These are phyloP conservation scores for Didymella keratinophila DNA, from an alignment of 2,329 filamentous ascomycete genomes.

Conservation along the genomic window DNA sequence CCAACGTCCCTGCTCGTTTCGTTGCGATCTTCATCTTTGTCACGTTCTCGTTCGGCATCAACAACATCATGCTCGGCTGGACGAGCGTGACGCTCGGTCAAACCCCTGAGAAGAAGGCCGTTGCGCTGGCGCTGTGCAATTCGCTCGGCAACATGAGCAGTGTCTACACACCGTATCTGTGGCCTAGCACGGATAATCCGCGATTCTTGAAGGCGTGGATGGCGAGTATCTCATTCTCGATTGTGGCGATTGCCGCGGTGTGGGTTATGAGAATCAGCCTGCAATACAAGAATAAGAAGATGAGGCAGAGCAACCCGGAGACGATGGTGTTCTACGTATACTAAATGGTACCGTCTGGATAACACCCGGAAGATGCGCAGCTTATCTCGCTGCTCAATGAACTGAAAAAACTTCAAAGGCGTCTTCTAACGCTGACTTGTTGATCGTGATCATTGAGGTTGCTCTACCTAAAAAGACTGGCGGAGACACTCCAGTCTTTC, in stretches of 20 bases:
- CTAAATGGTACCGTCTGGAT: neutral
- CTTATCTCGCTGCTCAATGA: too few species aligned
- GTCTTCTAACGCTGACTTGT: too few species aligned
- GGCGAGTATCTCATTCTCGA: slow-evolving; percentile 37
- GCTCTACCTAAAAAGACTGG: too few species aligned
- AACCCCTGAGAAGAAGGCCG: slow-evolving; percentile 43
- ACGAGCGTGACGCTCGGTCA: slow-evolving; percentile 37
- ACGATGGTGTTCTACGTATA: slow-evolving; percentile 15
- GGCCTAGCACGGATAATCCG: slow-evolving; percentile 36
- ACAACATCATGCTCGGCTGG: slow-evolving; percentile 44
- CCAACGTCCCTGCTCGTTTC: slow-evolving; percentile 39
- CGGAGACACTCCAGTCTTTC: too few species aligned
- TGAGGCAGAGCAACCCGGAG: slow-evolving; percentile 19
- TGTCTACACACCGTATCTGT: slow-evolving; percentile 40
- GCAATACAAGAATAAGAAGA: slow-evolving; percentile 36
- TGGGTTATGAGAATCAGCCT: slow-evolving; percentile 38
- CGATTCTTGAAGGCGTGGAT: slow-evolving; percentile 41
- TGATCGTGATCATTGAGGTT: too few species aligned
- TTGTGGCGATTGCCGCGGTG: slow-evolving; percentile 33
- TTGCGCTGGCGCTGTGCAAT: slow-evolving; percentile 42
- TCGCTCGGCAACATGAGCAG: slow-evolving; percentile 38
- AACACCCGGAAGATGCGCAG: too few species aligned
- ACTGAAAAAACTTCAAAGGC: too few species aligned
- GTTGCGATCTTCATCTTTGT: slow-evolving; percentile 44
- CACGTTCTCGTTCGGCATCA: slow-evolving; percentile 41